These are phyloP conservation scores for Aspergillus ochraceoroseus DNA, from an alignment of 2,329 filamentous ascomycete species.

Conservation along the genomic window DNA sequence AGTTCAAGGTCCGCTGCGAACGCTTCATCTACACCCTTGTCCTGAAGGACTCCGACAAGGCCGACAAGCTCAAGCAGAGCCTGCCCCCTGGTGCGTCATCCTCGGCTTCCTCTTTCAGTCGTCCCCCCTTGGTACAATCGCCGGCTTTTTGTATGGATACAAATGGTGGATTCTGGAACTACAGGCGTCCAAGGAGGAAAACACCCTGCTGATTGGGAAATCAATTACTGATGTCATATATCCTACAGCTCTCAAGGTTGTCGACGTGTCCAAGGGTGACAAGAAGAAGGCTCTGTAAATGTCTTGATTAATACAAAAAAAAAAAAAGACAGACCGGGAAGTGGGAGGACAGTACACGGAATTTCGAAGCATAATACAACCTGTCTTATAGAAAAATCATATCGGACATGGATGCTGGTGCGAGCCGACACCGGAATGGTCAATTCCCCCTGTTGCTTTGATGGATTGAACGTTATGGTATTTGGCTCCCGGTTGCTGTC, in stretches of 20 bases:
- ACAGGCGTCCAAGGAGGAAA: neutral
- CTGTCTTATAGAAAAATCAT: slow-evolving; percentile 27
- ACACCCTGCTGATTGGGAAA: slow-evolving; percentile 1
- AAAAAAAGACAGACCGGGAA: slow-evolving; percentile 24
- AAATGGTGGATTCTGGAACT: too few relatives aligned
- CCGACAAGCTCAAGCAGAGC: slow-evolving; percentile 99
- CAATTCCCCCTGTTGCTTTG: slow-evolving; percentile 6
- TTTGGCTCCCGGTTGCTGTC: slow-evolving; percentile 24
- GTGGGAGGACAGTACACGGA: slow-evolving; percentile 23
- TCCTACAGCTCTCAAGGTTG: slow-evolving; percentile 43
- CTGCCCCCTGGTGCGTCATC: slow-evolving; percentile 84
- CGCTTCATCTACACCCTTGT: slow-evolving; percentile 95
- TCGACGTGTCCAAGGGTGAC: slow-evolving; percentile 43
- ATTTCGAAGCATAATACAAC: slow-evolving; percentile 27
- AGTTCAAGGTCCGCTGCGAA: slow-evolving; percentile 99
- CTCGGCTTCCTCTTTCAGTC: neutral
- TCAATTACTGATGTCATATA: slow-evolving; percentile 17
- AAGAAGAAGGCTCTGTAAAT: slow-evolving; percentile 46
- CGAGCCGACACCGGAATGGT: slow-evolving; percentile 31
- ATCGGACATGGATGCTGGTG: slow-evolving; percentile 27
- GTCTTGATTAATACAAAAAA: slow-evolving; percentile 17
- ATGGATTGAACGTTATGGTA: slow-evolving; percentile 25
- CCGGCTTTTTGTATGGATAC: neutral
- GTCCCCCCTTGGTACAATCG: neutral
- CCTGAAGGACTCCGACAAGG: slow-evolving; percentile 98